These are phyloP conservation scores for Monosporascus cannonballus DNA, from an alignment of 2,329 filamentous ascomycete species.

Conservation along the genomic window DNA sequence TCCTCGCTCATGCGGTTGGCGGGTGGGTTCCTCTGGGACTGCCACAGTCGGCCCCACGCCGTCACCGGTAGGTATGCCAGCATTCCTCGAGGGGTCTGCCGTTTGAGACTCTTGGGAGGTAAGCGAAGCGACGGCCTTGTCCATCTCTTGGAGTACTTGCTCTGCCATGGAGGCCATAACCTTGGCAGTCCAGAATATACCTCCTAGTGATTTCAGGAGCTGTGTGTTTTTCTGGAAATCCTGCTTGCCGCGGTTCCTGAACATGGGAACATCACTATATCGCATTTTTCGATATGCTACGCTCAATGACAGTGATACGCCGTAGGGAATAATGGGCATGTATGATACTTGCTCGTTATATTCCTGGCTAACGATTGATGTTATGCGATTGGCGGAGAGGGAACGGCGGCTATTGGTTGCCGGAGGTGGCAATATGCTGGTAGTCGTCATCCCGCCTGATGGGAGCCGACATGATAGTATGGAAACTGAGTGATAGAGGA, in stretches of 20 bases:
- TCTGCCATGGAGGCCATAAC: slow-evolving; percentile 51
- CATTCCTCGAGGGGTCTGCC: slow-evolving; percentile 16
- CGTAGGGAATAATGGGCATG: slow-evolving; percentile 56
- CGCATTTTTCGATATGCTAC: slow-evolving; percentile 60
- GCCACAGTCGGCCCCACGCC: slow-evolving; percentile 6
- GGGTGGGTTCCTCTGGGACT: slow-evolving; percentile 2
- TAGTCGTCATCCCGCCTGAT: slow-evolving; percentile 26
- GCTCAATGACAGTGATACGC: slow-evolving; percentile 53
- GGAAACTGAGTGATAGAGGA: slow-evolving; percentile 58
- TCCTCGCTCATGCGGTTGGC: slow-evolving; percentile 11
- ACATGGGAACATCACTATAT: slow-evolving; percentile 53
- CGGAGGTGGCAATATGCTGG: slow-evolving; percentile 36
- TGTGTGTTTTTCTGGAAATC: slow-evolving; percentile 50
- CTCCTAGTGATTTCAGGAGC: slow-evolving; percentile 45
- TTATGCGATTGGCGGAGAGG: slow-evolving; percentile 51
- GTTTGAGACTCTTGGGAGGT: slow-evolving; percentile 24
- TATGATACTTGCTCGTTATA: slow-evolving; percentile 38
- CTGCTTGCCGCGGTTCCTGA: slow-evolving; percentile 47
- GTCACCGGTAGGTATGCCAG: slow-evolving; percentile 6
- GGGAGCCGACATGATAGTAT: slow-evolving; percentile 55
- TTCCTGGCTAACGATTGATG: slow-evolving; percentile 46
- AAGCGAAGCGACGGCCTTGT: slow-evolving; percentile 44
- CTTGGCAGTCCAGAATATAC: slow-evolving; percentile 51
- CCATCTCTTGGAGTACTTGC: slow-evolving; percentile 50
- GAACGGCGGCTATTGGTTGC: slow-evolving; percentile 52